A percentile compares a stretch with the other conserved stretches of the same genome.
Conservation (phyloP, 75 land plant species). For the Larix kaempferi region DNA sequence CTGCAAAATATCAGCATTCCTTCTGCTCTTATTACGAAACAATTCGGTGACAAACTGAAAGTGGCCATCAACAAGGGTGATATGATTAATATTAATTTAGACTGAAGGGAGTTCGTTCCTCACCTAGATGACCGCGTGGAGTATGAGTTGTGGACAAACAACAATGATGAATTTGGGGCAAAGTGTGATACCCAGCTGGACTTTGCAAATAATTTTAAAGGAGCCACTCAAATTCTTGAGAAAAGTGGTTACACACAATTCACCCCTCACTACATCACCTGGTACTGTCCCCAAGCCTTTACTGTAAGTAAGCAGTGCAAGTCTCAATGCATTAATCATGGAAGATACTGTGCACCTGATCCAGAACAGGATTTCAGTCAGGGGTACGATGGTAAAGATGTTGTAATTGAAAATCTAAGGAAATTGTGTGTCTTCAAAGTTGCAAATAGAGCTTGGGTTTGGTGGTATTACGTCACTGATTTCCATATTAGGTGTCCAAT, state of each 20-base stretch:
- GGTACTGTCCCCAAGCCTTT: constrained; percentile 92
- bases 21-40: constrained; percentile 46
- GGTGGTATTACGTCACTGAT: constrained; percentile 97
- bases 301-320: constrained; percentile 77
- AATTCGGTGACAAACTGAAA: constrained; percentile 67
- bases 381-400: constrained; percentile 94
- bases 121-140: constrained; percentile 97
- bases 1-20: constrained; percentile 54
- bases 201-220: constrained; percentile 80
- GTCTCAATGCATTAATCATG: constrained; percentile 92
- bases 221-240: constrained; percentile 84
- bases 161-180: constrained; percentile 86
- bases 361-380: constrained; percentile 82
- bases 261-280: constrained; percentile 91
- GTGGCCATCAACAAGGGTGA: constrained; percentile 43
- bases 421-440: constrained; percentile 80
- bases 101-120: constrained; percentile 89
- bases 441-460: constrained; percentile 75
- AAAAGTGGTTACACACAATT: constrained; percentile 72
- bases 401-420: constrained; percentile 76
- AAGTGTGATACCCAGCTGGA: constrained; percentile 83
- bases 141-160: constrained; percentile 93
- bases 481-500: constrained; percentile 90
- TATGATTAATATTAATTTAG: constrained; percentile 85
- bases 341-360: constrained; percentile 92